These are phyloP conservation scores for Kazachstania sp. DNA, from an alignment of 1,139 yeast species.

Conservation along the genomic window DNA sequence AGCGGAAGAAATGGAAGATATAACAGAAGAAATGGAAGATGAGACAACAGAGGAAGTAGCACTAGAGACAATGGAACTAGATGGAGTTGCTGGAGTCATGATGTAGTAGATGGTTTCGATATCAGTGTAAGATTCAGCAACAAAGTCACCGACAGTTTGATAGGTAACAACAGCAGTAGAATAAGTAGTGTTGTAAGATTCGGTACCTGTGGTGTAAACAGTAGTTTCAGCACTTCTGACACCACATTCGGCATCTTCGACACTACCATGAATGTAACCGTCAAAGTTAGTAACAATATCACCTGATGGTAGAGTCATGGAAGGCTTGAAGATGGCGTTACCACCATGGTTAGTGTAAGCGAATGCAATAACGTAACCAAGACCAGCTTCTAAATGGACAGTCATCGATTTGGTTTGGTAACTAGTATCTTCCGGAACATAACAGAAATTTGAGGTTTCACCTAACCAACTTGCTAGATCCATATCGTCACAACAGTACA, in stretches of 20 bases:
- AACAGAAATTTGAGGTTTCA: not conserved
- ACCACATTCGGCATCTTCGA: not conserved
- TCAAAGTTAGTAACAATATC: not conserved
- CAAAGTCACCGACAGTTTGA: not conserved
- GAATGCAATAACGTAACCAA: not conserved
- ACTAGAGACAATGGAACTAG: not conserved
- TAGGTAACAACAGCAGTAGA: not conserved
- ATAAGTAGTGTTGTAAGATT: not conserved
- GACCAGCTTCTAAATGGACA: not conserved
- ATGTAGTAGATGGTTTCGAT: not conserved
- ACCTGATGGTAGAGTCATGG: slow-evolving; percentile 1
- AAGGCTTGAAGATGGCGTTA: not conserved
- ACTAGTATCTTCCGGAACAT: not conserved
- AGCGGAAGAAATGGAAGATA: not conserved
- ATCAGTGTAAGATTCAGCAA: not conserved
- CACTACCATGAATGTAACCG: not conserved
- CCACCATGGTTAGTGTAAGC: not conserved
- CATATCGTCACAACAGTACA: slow-evolving; percentile 1
- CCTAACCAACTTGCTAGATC: not conserved
- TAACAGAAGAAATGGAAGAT: not conserved
- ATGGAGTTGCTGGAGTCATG: not conserved
- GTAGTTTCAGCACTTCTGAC: not conserved
- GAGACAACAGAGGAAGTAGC: not conserved
- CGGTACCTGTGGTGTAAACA: not conserved
- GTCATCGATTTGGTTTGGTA: not conserved